Conservation (phyloP, 345 rosid species). For the Adansonia digitata region DNA sequence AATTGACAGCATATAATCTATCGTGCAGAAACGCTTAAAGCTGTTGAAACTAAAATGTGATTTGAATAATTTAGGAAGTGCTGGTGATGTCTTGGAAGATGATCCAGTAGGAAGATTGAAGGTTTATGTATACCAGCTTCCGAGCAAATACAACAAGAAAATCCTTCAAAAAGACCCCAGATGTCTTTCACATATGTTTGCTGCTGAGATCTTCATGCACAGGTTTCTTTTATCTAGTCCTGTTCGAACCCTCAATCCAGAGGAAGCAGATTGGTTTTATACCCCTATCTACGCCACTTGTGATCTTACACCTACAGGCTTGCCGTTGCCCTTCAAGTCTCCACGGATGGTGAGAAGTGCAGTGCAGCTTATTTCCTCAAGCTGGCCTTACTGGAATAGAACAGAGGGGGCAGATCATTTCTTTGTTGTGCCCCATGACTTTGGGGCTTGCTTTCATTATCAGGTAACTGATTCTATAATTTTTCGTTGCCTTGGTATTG, state of each 20-base stretch:
- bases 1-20: not conserved
- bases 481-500: not conserved
- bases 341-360: slow-evolving; percentile 99
- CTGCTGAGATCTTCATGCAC: slow-evolving; percentile 98
- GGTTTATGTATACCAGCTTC: slow-evolving; percentile 93
- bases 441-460: slow-evolving; percentile 97
- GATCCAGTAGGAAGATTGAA: slow-evolving; percentile 92
- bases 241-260: slow-evolving; percentile 88
- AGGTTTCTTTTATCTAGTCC: slow-evolving; percentile 90
- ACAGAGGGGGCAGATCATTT: slow-evolving; percentile 97
- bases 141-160: slow-evolving; percentile 95
- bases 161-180: slow-evolving; percentile 85
- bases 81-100: slow-evolving; percentile 98
- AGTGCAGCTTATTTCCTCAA: slow-evolving; percentile 84
- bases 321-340: slow-evolving; percentile 91
- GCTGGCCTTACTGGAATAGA: slow-evolving; percentile 96
- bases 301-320: slow-evolving; percentile 91
- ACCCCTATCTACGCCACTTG: slow-evolving; percentile 95
- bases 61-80: slow-evolving; percentile 62
- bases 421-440: slow-evolving; percentile 95
- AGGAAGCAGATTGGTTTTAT: slow-evolving; percentile 99
- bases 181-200: slow-evolving; percentile 97
- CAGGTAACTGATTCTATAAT: slow-evolving; percentile 39
- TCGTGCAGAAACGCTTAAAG: not conserved
- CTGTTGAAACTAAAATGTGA: not conserved